A percentile compares a stretch with the other conserved stretches of the same genome.
Conservation (phyloP, 176 grass and related monocot genomes). For the Avena insularis region DNA sequence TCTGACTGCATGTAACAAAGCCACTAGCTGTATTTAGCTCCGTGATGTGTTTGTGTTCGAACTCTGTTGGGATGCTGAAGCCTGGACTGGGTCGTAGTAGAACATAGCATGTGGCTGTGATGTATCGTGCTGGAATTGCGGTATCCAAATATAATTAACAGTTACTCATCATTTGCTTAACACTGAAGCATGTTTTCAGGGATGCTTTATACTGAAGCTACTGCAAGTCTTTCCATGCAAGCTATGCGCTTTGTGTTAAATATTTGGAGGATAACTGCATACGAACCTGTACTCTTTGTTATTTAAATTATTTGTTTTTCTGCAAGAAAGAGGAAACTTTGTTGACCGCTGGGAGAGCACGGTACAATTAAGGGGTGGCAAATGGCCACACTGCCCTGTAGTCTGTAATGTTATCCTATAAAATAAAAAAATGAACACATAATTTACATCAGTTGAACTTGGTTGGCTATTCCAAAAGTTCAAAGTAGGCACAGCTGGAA, state of each 20-base stretch:
- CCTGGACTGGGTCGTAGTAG: background rate
- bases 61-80: background rate
- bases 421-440: no score
- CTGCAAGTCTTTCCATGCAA: no score
- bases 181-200: no score
- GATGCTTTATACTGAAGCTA: no score
- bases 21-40: constrained; percentile 30
- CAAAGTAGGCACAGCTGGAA: background rate
- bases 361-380: background rate
- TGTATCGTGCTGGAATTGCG: background rate
- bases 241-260: no score
- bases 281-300: background rate
- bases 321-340: background rate
- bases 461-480: background rate
- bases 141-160: no score
- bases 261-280: no score
- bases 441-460: background rate
- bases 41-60: background rate
- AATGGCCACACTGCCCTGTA: no score
- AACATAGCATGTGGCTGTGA: background rate
- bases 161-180: no score
- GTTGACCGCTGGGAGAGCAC: background rate
- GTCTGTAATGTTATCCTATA: no score
- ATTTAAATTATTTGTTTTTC: background rate
- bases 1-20: constrained; percentile 34